Base-by-base conservation (phyloP, 768 basidiomycete genomes). In the Imleria badia region DNA sequence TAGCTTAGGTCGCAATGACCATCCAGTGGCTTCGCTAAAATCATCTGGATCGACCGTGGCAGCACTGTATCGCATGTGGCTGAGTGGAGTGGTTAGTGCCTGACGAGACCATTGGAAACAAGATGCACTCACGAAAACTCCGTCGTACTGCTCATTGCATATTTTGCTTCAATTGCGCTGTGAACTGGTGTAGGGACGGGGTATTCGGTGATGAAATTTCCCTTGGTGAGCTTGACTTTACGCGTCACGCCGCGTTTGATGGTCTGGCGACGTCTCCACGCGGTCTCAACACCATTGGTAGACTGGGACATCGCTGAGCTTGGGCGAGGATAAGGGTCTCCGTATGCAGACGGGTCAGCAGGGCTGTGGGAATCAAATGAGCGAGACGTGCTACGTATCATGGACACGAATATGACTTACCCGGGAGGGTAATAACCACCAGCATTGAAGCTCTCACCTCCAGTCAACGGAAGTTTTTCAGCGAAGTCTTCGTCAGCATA, bases 181-280 rank as follows among this genome's bases (percentile, higher is more conserved):
- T 77, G 80, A 48, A 96, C 84, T 4, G 93, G 87, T 0, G 88
- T 87, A 2, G 94, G 94, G 1, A 95, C 94, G 8, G 84, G 76
- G 67, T 95, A 94, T 63, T 97, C 94, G 31, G 85, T 81, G 72
- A 96, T 89, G 74, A 94, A 96, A 65, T 95, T 90, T 54, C 95
- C 95, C 45, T 93, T 81, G 10, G 93, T 96, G 60, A 98, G 85
- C 70, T 91, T 90, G 76, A 98, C 89, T 68, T 89, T 91, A 64
- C 91, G 88, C n/a, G 93, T 95, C 22, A 94, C 91, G 55, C 92
- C 87, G 49, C 94, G 89, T 68, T 91, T 91, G 73, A 94, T 90
- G 31, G 90, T 93, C 72, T 96, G 93, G 51, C 93, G 86, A 54
- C 89, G 84, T 59, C 80, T 73, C 82, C 82, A 83, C 3, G 83